Conservation (phyloP, 805 yeast genomes). For the Yarrowia hollandica region DNA sequence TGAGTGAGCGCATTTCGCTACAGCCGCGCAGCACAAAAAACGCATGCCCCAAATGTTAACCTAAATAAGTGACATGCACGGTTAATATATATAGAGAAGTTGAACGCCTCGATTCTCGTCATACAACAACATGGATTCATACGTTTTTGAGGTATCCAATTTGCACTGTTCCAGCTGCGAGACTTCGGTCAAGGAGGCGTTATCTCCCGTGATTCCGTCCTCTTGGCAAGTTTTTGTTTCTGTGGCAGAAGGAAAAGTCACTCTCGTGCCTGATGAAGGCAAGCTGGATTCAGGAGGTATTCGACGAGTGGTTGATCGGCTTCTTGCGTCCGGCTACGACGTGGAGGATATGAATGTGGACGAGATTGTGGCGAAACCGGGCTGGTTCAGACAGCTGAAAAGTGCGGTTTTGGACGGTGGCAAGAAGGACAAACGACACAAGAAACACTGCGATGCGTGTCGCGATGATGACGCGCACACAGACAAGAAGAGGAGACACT, state of each 20-base stretch:
- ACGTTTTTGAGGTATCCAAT: slow-evolving; percentile 9
- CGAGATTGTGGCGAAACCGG: slow-evolving; percentile 17
- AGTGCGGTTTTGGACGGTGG: slow-evolving; percentile 4
- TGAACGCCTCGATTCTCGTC: too few species aligned
- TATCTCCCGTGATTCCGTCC: slow-evolving; percentile 7
- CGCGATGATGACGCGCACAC: too few species aligned
- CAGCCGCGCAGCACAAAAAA: too few species aligned
- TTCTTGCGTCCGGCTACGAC: slow-evolving; percentile 18
- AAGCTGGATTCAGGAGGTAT: slow-evolving; percentile 1
- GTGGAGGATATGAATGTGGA: slow-evolving; percentile 39
- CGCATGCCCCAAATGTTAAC: too few species aligned
- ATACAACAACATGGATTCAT: background rate
- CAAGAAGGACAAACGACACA: slow-evolving; percentile 2
- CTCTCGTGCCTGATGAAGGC: slow-evolving; percentile 22
- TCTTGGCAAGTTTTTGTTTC: slow-evolving; percentile 25
- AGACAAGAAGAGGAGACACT: background rate
- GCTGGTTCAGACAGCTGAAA: slow-evolving; percentile 26
- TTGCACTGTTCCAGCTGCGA: slow-evolving; percentile 26
- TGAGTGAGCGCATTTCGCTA: too few species aligned
- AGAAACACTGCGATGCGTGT: slow-evolving; percentile 22
- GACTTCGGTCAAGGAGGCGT: slow-evolving; percentile 7
- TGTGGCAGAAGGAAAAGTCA: slow-evolving; percentile 15
- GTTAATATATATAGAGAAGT: too few species aligned
- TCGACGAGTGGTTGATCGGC: background rate
- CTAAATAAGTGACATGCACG: too few species aligned